Evolutionary conservation across 257 asterid genomes (phyloP), one percentile per base, ranked within the genome.

Genomic region (Coffea eugenioides): DNA sequence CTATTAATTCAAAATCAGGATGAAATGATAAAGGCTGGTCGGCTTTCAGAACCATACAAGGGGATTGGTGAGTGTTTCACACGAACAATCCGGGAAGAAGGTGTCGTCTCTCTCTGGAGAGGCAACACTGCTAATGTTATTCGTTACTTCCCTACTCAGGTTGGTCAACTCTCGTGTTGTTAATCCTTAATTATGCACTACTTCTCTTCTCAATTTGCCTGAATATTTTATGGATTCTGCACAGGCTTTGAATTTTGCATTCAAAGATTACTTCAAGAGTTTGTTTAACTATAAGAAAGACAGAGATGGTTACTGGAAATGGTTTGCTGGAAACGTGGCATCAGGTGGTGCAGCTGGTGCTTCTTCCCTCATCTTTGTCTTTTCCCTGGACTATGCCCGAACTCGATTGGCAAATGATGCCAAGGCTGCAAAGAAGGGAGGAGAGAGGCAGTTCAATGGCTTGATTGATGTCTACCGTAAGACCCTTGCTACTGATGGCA

Each of bases 61-160:
- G 97, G 97, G 41, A 92, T 92, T 49, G 62, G 87, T 2, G 94
- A 90, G 73, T 92, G 95, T 85, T 92, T 92, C 82, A 87, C 83
- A 52, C 84, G 93, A 82, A 92, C 95, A 23, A 84, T 92, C 31
- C 88, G 86, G 89, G 91, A 90, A 16, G 97, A 92, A 85, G 97
- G 95, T 66, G 79, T 90, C 21, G 56, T 92, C 59, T 66, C 97
- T 43, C 91, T 90, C 43, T 92, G 96, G 97, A 89, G 97, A 87
- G 90, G 97, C 87, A 92, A 92, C 84, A 82, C 88, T 78, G 92
- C 89, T 13, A 92, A 92, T 80, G 90, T 90, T 59, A 90, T 90
- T 83, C 86, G 95, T 89, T 92, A 92, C 82, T 92, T 92, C 89
- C 97, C 96, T 9, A 90, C 97, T 62, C 97, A 92, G 95, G 97